Evolutionary conservation across 495 filamentous ascomycete species (phyloP).

Genomic region (Penicillium desertorum): DNA sequence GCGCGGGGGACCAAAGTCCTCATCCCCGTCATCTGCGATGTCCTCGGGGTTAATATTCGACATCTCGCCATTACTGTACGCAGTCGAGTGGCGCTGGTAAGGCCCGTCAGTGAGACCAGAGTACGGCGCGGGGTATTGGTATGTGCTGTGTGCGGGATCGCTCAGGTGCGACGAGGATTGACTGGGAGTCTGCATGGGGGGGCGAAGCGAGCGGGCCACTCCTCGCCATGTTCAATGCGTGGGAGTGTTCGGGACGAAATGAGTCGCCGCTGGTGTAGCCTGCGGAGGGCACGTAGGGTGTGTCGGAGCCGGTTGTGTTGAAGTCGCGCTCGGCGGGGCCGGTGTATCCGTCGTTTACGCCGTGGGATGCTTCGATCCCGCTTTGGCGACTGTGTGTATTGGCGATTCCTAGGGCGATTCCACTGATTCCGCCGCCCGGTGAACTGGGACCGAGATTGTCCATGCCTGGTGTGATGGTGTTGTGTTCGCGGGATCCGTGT

Average conservation of each 20-base stretch:
- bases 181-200: conserved; percentile 39
- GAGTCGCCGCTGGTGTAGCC: conserved; percentile 29
- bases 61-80: conserved; percentile 53
- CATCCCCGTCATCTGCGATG: conserved; percentile 84
- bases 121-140: conserved; percentile 35
- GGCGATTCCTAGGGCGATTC: conserved; percentile 71
- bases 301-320: conserved; percentile 44
- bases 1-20: conserved; percentile 57
- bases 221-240: conserved; percentile 40
- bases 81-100: conserved; percentile 57
- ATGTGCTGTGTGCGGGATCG: conserved; percentile 24
- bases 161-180: conserved; percentile 34
- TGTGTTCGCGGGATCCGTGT: conserved; percentile 33
- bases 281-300: conserved; percentile 44
- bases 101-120: conserved; percentile 49
- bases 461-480: conserved; percentile 66
- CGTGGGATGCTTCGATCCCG: conserved; percentile 66
- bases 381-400: conserved; percentile 70
- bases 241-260: conserved; percentile 35
- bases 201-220: conserved; percentile 38
- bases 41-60: conserved; percentile 71
- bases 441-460: conserved; percentile 74
- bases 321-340: conserved; percentile 48
- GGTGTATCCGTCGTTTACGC: conserved; percentile 37
- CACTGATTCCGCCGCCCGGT: conserved; percentile 73